Conservation (phyloP, 352 stramenopile species). For the Sclerospora graminicola region DNA sequence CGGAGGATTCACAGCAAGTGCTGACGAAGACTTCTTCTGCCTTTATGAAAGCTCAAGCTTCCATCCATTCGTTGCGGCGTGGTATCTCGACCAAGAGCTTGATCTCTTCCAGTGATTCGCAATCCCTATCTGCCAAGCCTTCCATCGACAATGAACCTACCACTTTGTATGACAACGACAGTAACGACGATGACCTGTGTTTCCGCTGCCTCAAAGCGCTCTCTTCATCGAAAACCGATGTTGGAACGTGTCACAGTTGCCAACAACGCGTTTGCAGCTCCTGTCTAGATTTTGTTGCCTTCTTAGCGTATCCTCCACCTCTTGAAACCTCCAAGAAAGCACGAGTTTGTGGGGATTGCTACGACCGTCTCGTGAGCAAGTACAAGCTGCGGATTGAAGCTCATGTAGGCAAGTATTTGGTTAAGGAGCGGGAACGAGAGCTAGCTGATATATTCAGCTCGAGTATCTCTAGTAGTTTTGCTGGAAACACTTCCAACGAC, state of each 20-base stretch:
- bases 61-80: slow-evolving; percentile 22
- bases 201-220: slow-evolving; percentile 49
- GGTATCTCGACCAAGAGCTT: slow-evolving; percentile 15
- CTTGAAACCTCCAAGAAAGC: slow-evolving; percentile 50
- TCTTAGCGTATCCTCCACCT: slow-evolving; percentile 58
- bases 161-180: slow-evolving; percentile 26
- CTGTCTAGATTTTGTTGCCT: slow-evolving; percentile 52
- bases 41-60: slow-evolving; percentile 21
- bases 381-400: slow-evolving; percentile 61
- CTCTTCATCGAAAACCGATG: slow-evolving; percentile 8
- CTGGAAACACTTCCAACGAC: slow-evolving; percentile 1
- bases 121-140: slow-evolving; percentile 5
- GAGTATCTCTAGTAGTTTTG: slow-evolving; percentile 3
- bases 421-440: slow-evolving; percentile 32
- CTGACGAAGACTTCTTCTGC: slow-evolving; percentile 12
- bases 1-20: slow-evolving; percentile 11
- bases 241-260: slow-evolving; percentile 39
- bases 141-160: slow-evolving; percentile 17
- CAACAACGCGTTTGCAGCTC: slow-evolving; percentile 50
- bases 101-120: slow-evolving; percentile 11
- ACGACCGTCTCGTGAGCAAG: slow-evolving; percentile 43
- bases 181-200: slow-evolving; percentile 46
- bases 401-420: slow-evolving; percentile 62
- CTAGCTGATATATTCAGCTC: slow-evolving; percentile 15
- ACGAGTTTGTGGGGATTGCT: slow-evolving; percentile 58